Base-by-base conservation (phyloP, 495 filamentous ascomycete species). In the Penicillium steckii region DNA sequence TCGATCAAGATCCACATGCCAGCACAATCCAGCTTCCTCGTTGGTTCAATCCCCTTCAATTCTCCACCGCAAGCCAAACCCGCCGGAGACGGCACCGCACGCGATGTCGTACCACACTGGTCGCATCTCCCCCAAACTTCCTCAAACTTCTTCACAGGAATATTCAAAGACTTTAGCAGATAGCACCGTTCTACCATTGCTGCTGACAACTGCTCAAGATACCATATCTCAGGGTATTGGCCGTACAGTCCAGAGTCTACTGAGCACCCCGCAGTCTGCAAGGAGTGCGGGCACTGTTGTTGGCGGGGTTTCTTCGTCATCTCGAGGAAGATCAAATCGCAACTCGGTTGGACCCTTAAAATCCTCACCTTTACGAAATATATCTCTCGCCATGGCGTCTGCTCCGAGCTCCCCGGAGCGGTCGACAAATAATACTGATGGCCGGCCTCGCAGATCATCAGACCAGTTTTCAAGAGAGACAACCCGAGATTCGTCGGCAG, bases 141-240 rank as follows among this genome's bases (percentile, higher is more conserved):
- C 89, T 50, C 85, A 89, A 73, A 75, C 82, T 19, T 81, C 84
- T 46, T 74, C 89, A 40, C 86, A 90, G 61, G 48, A 51, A 47
- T 25, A 48, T 23, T 26, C 44, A 10, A 51, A 41, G 23, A 26
- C 22, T 37, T 29, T 23, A n/a, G 33, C n/a, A 44, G 10, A 33
- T 15, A 48, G n/a, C n/a, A 41, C 50, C 22, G 25, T 43, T 8
- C 40, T 50, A 12, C 27, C 46, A 15, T 12, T 22, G 10, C 41
- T 42, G 13, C 27, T 33, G 18, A n/a, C 44, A 9, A 24, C 30
- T 7, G 8, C 22, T 21, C 46, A 44, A 23, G 30, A 22, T 6
- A 41, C 46, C 21, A 46, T 41, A 54, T 8, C 35, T n/a, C 22
- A 42, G 15, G 38, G 46, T 10, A 38, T 63, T 7, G 54, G 26